Base-by-base conservation (phyloP, 129 eudicot species). In the Deinandra increscens region DNA sequence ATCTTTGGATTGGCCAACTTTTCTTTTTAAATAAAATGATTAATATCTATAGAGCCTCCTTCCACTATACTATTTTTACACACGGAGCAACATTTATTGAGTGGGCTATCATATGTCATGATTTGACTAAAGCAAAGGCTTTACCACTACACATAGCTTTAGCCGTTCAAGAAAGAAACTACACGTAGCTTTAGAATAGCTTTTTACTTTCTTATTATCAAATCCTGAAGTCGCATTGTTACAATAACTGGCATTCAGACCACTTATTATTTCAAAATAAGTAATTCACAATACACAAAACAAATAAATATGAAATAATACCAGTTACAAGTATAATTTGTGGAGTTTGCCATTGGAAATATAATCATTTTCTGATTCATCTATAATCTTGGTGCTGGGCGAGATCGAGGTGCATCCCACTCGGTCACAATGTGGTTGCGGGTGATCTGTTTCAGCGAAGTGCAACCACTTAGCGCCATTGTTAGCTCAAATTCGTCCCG, bases 401-500 rank as follows among this genome's bases (percentile, higher is more conserved):
- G 93, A 49, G 80, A 8, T 14, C 68, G 82, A 5, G 95, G 96
- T 51, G 82, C 81, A 46, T 92, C 98, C 96, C 98, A 92, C 26
- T 86, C 91, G 2, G 93, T 83, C 51, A 74, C 82, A 55, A 93
- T 84, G 78, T 93, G 97, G 55, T 79, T 66, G 14, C 98, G 95
- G 14, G 92, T 86, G 77, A 93, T 93, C 64, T 86, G 81, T 55
- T 72, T 85, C 20, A 93, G 79, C 6, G 95, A 77, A 49, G 85
- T 87, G 74, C 96, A 89, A 33, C 98, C 98, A 53, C 95, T 89
- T 85, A 93, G 75, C 11, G 98, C 97, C 98, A 93, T 93, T 0
- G 98, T 87, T 20, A 93, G 64, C 87, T 89, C 98, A 68, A 93
- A 89, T 70, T 93, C 98, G 8, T 89, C 98, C 0, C 90, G 90